Evolutionary conservation across 306 rosid genomes (phyloP), one percentile per base, ranked within the genome.

Genomic region (Fragaria vesca): DNA sequence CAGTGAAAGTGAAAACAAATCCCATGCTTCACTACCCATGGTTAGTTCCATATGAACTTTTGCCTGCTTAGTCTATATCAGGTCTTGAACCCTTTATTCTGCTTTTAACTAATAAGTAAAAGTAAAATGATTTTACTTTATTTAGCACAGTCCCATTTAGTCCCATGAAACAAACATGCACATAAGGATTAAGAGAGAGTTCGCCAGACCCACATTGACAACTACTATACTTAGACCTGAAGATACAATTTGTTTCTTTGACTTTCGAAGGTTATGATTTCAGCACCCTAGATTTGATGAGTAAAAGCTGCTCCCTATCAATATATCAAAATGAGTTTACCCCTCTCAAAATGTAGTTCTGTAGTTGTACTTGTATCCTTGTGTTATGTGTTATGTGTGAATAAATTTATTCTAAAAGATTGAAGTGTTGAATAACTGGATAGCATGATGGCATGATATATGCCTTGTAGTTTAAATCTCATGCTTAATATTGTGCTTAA

Each of bases 1-100:
- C 62, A 85, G 80, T 73, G 94, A 80, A 81, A 83, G 21, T 74
- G 96, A 84, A 84, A 80, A 72, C 50, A 66, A 72, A 48, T 78
- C 68, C 34, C 75, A 82, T 75, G 76, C 79, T 45, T 77, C 58
- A 61, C 80, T 90, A 66, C 58, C 83, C 78, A 86, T 70, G 90
- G 98, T 89, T 60, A 71, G 91, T 58, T 63, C 1, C 30, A 58
- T 71, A 28, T 55, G 51, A 38, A 36, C 66, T 55, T 38, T 21
- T 72, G 24, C 45, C 51, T 45, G 45, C 51, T 61, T 36, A 20
- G 40, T 55, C 24, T 21, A 6, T 54, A 20, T 73, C 54, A 34
- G 40, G 4, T 73, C 10, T 21, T 13, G 7, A 38, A 73, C 18
- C 8, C 3, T 72, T 18, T 20, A 12, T 20, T 72, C 50, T 32